Evolutionary conservation across 2,329 filamentous ascomycete species (phyloP), one percentile per base, ranked within the genome.

Genomic region (Trichophyton benhamiae): DNA sequence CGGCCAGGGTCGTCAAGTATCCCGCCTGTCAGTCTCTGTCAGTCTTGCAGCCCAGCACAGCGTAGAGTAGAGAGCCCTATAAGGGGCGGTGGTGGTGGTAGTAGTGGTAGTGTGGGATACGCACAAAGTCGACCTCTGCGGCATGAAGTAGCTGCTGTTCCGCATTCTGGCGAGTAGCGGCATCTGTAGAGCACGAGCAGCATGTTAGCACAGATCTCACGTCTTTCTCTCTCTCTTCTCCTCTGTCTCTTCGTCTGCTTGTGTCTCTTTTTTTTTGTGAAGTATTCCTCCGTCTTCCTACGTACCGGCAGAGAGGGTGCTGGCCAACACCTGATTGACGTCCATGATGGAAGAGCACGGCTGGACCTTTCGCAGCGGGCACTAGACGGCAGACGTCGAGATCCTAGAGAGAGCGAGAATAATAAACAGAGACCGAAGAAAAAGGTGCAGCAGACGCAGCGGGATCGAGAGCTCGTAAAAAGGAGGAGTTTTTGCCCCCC

Each of bases 251-350:
- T 27, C 17, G 1, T 9, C 20, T 22, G n/a, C 20, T 4, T 59
- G 63, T 61, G 60, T 64, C 22, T 30, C 27, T 30, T 20, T 20
- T 20, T 20, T 20, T 20, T 20, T 20, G 20, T 20, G 27, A 6
- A 27, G 27, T 30, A 30, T 30, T 30, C 27, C 27, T 30, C 27
- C 27, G 27, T 30, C 27, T 6, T 30, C 1, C 27, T 30, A 71
- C 87, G 76, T 80, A 97, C 94, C 92, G 74, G 91, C 83, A 74
- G 91, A 95, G 79, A 97, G 86, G 77, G 94, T 97, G 81, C 91
- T 92, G 79, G 90, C 86, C 82, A 99, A 88, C 81, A 99, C 92
- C 80, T 91, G 87, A 82, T 92, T 95, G 81, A 97, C 95, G 81
- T 97, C 90, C 88, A 95, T 91, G 80, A 84, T 90, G 55, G 22